These are phyloP conservation scores for Diophrys appendiculata DNA, from an alignment of 73 alveolate genomes.

Conservation along the genomic window DNA sequence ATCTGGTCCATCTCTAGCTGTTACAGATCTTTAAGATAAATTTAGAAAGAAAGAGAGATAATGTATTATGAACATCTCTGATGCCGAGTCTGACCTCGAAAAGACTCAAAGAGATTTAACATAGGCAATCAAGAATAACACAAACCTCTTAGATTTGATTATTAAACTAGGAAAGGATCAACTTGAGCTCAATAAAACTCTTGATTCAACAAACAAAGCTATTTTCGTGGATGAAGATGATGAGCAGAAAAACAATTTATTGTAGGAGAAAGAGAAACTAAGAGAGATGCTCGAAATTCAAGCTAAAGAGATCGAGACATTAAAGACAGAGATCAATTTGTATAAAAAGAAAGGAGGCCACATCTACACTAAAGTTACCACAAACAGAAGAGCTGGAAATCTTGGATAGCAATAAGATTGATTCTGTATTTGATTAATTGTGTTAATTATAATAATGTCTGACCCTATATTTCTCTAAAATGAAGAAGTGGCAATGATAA, in stretches of 20 bases:
- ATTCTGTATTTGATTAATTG: no score
- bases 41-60: slow-evolving; percentile 66
- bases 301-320: slow-evolving; percentile 77
- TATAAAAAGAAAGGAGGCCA: slow-evolving; percentile 92
- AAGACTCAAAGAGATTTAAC: slow-evolving; percentile 68
- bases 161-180: slow-evolving; percentile 71
- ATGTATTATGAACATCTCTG: slow-evolving; percentile 58
- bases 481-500: no score
- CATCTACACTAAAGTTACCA: slow-evolving; percentile 85
- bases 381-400: slow-evolving; percentile 72
- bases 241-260: slow-evolving; percentile 67
- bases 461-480: no score
- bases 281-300: slow-evolving; percentile 77
- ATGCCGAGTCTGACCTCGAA: slow-evolving; percentile 67
- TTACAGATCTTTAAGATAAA: slow-evolving; percentile 66
- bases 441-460: no score
- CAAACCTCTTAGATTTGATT: slow-evolving; percentile 74
- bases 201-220: slow-evolving; percentile 77
- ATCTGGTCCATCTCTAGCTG: slow-evolving; percentile 60
- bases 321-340: slow-evolving; percentile 83
- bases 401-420: no score
- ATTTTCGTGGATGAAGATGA: slow-evolving; percentile 85
- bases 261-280: slow-evolving; percentile 75
- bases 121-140: slow-evolving; percentile 73
- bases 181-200: slow-evolving; percentile 71